Evolutionary conservation across 1,284 basidiomycete genomes (phyloP), one percentile per base, ranked within the genome.

Genomic region (Bothia castanella): DNA sequence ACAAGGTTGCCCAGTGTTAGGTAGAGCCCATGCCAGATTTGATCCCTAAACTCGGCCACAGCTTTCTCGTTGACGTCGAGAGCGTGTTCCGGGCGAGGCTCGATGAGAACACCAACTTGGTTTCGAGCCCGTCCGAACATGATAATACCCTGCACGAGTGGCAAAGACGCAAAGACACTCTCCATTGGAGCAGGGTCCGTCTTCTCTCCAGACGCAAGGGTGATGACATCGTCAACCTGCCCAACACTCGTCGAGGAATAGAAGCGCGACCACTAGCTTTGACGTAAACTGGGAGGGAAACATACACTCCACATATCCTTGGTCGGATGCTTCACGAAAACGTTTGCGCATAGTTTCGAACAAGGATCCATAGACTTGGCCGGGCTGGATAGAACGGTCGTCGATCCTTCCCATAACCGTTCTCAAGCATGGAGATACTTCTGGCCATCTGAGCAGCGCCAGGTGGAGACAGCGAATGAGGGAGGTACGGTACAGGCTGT

Each of bases 71-170:
- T 32, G 20, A 66, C 49, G 38, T 75, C 62, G 34, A 75, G 54
- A 0, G 45, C 42, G 13, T 61, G 21, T 11, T 39, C 61, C 0
- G 49, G 32, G 1, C 49, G 52, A 1, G 68, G 70, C 42, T 77
- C 72, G 40, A 78, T 56, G 37, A 77, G 60, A 23, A 74, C 53
- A 2, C 76, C 75, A 7, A 69, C 60, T 49, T 73, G 69, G 20
- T 67, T 61, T 12, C 63, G 69, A 13, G 61, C 69, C 1, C 68
- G 57, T 17, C 77, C 75, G 20, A 76, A 78, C 58, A 78, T 63
- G 29, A 74, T 47, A 8, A 62, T 62, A 0, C 61, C 69, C 9
- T 61, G 50, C 8, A 77, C 61, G 0, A 56, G 37, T 1, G 52
- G 47, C 3, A 52, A 52, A 12, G 61, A 56, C 9, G 31, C 48